A percentile compares a stretch with the other conserved stretches of the same genome.
phyloP scores from a whole-genome alignment of 2,329 filamentous ascomycete species.

The Paracoccidioides brasiliensis region DNA sequence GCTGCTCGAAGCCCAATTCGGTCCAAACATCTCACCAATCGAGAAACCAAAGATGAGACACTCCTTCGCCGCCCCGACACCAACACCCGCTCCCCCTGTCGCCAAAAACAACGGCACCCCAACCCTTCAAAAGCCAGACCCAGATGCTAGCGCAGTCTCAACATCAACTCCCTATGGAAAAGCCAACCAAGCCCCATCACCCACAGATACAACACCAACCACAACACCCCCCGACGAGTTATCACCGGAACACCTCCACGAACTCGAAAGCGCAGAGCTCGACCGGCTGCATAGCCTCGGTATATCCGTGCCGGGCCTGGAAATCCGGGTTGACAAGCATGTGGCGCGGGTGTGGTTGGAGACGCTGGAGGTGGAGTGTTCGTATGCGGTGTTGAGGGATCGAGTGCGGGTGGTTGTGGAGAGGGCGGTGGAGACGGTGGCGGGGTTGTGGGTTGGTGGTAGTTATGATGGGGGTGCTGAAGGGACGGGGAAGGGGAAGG shows the following conservation, averaged over 20 bases:
- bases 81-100: constrained; percentile 9
- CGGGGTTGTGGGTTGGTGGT: constrained; percentile 45
- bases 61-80: constrained; percentile 8
- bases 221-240: background rate
- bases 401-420: constrained; percentile 82
- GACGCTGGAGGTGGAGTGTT: constrained; percentile 77
- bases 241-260: constrained; percentile 31
- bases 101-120: background rate
- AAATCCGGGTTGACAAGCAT: constrained; percentile 78
- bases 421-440: constrained; percentile 73
- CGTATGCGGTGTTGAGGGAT: constrained; percentile 64
- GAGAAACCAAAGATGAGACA: constrained; percentile 43
- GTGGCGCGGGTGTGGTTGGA: constrained; percentile 85
- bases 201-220: background rate
- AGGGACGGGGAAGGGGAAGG: background rate
- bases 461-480: background rate
- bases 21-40: constrained; percentile 70
- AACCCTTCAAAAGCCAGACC: constrained; percentile 8
- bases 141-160: constrained; percentile 1
- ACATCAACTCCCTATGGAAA: constrained; percentile 5
- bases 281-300: constrained; percentile 68
- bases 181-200: background rate
- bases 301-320: constrained; percentile 79
- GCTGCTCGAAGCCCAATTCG: constrained; percentile 96
- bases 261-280: constrained; percentile 54